Conservation (phyloP, 192 early-diverging fungal genomes). For the Podila verticillata region DNA sequence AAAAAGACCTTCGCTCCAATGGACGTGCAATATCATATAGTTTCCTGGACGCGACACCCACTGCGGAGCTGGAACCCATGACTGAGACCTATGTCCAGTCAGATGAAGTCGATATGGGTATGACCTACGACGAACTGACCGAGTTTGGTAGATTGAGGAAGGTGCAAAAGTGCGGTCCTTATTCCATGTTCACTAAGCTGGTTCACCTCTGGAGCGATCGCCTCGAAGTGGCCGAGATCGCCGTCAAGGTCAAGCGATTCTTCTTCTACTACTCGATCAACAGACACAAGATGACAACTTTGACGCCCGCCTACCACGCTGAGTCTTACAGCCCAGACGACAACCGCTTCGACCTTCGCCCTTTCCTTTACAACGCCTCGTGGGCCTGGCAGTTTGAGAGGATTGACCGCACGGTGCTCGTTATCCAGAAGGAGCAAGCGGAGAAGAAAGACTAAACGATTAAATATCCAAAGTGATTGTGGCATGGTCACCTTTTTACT, state of each 20-base stretch:
- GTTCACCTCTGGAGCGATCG: constrained; percentile 79
- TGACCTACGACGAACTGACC: constrained; percentile 95
- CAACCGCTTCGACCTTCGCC: constrained; percentile 96
- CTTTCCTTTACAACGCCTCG: constrained; percentile 91
- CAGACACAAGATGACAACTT: constrained; percentile 97
- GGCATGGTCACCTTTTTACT: no score
- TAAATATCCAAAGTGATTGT: not conserved
- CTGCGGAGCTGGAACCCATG: constrained; percentile 96
- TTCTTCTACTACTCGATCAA: constrained; percentile 98
- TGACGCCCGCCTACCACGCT: constrained; percentile 96
- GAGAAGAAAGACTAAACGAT: not conserved
- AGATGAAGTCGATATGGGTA: constrained; percentile 98
- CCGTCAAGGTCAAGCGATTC: constrained; percentile 93
- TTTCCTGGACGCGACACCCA: constrained; percentile 89
- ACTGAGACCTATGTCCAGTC: constrained; percentile 85
- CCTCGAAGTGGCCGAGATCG: constrained; percentile 77
- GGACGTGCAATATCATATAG: constrained; percentile 20
- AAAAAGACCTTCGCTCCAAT: not conserved
- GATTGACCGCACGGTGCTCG: constrained; percentile 70
- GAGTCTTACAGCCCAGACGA: constrained; percentile 96
- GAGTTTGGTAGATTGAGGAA: constrained; percentile 92
- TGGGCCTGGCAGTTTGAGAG: constrained; percentile 95
- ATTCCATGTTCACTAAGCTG: constrained; percentile 93
- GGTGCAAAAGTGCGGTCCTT: constrained; percentile 88
- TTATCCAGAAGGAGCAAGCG: constrained; percentile 20